phyloP scores from a whole-genome alignment of 1,284 basidiomycete genomes.

The Leccinum solheimii region DNA sequence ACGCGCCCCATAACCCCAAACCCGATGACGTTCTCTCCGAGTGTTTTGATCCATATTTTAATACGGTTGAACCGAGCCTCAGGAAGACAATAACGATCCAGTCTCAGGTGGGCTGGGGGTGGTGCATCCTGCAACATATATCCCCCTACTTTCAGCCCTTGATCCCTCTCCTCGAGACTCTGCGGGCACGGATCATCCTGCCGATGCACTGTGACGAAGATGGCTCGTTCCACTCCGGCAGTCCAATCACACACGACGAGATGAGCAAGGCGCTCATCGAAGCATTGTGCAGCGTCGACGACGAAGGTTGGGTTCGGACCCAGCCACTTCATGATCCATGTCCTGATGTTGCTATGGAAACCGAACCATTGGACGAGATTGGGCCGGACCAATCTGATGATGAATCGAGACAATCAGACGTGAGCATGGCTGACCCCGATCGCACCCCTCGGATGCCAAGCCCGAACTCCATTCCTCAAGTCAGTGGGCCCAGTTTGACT shows the following conservation, averaged over 20 bases:
- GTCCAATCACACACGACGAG: not conserved
- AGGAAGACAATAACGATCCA: not conserved
- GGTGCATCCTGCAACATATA: not conserved
- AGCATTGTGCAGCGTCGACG: not conserved
- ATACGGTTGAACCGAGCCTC: not conserved
- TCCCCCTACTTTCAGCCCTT: not conserved
- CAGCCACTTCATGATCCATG: too few species aligned
- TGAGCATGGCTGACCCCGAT: too few species aligned
- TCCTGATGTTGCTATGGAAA: too few species aligned
- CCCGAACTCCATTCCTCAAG: too few species aligned
- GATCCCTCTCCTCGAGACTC: not conserved
- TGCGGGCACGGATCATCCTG: not conserved
- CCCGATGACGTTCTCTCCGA: not conserved
- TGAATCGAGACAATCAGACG: too few species aligned
- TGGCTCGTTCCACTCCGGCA: not conserved
- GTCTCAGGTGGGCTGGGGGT: not conserved
- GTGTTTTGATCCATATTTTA: not conserved
- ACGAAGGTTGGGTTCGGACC: too few species aligned
- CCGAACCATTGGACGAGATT: too few species aligned
- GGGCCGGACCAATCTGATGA: too few species aligned
- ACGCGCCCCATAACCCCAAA: too few species aligned
- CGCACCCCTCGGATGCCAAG: too few species aligned
- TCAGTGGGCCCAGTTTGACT: too few species aligned
- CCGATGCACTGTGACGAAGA: not conserved
- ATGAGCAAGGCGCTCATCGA: not conserved